Conservation (phyloP, 2,329 filamentous ascomycete genomes). For the Epichloe bromicola region DNA sequence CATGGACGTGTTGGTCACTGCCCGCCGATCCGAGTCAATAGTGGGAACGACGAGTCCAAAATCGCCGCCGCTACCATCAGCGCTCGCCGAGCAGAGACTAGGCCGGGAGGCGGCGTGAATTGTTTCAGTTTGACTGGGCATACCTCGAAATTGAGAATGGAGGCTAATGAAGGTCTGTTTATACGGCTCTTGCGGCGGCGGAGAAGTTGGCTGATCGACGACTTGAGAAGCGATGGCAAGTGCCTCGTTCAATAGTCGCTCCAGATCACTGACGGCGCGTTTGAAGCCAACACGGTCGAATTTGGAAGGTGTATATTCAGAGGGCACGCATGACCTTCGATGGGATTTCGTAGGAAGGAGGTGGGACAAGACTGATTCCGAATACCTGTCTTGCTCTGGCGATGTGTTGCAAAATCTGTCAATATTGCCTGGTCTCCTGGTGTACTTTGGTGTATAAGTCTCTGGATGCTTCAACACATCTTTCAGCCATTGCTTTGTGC, state of each 20-base stretch:
- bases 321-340: slow-evolving; percentile 8
- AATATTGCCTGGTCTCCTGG: slow-evolving; percentile 12
- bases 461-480: slow-evolving; percentile 17
- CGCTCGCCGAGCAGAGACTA: slow-evolving; percentile 3
- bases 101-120: background rate
- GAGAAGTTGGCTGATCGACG: slow-evolving; percentile 19
- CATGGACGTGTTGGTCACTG: background rate
- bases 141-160: slow-evolving; percentile 5
- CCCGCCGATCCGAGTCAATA: background rate
- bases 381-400: slow-evolving; percentile 10
- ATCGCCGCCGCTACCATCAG: slow-evolving; percentile 6
- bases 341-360: slow-evolving; percentile 8
- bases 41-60: background rate
- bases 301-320: slow-evolving; percentile 11
- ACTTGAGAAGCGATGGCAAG: slow-evolving; percentile 29
- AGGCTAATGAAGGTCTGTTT: slow-evolving; percentile 8
- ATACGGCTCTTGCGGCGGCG: slow-evolving; percentile 4
- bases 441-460: slow-evolving; percentile 15
- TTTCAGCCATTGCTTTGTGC: slow-evolving; percentile 22
- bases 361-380: slow-evolving; percentile 11
- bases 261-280: slow-evolving; percentile 28
- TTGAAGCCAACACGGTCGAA: slow-evolving; percentile 20
- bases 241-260: slow-evolving; percentile 33
- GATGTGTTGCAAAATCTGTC: slow-evolving; percentile 5
- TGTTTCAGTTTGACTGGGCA: background rate